A percentile compares a stretch with the other conserved stretches of the same genome.
These are phyloP conservation scores for Geoglossum glabrum DNA, from an alignment of 495 filamentous ascomycete genomes.

Conservation along the genomic window DNA sequence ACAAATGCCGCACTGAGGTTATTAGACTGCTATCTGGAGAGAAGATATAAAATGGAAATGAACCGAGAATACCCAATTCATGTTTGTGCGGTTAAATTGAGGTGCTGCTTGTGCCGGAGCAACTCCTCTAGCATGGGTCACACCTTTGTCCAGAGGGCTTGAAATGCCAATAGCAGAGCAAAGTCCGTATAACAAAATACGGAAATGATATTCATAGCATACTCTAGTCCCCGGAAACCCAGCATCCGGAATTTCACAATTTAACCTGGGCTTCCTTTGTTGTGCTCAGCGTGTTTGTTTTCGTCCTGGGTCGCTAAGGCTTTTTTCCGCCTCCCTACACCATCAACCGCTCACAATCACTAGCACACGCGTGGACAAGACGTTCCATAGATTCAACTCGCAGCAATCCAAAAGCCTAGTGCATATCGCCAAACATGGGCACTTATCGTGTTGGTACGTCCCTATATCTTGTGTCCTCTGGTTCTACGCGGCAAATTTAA, in stretches of 20 bases:
- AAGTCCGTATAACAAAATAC: not conserved
- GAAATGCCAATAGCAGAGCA: not conserved
- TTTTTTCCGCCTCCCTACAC: not conserved
- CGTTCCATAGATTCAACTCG: not conserved
- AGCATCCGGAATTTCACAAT: not conserved
- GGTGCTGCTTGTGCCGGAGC: too few species aligned
- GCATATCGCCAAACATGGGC: not conserved
- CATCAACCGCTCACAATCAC: too few species aligned
- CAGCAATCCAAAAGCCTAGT: not conserved
- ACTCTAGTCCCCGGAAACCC: too few species aligned
- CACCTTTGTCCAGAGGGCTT: too few species aligned
- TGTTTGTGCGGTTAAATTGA: too few species aligned
- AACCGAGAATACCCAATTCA: too few species aligned
- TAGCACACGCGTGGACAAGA: not conserved
- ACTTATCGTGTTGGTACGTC: constrained; percentile 4
- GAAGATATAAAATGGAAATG: too few species aligned
- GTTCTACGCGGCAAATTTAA: not conserved
- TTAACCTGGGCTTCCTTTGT: not conserved
- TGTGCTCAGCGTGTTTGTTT: not conserved
- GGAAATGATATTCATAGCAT: not conserved
- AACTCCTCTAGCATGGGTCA: too few species aligned
- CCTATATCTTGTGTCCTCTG: not conserved
- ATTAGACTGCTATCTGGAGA: too few species aligned
- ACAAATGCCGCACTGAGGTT: too few species aligned
- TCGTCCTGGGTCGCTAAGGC: not conserved